These are phyloP conservation scores for Populus hybrid DNA, from an alignment of 441 rosid species.

Conservation along the genomic window DNA sequence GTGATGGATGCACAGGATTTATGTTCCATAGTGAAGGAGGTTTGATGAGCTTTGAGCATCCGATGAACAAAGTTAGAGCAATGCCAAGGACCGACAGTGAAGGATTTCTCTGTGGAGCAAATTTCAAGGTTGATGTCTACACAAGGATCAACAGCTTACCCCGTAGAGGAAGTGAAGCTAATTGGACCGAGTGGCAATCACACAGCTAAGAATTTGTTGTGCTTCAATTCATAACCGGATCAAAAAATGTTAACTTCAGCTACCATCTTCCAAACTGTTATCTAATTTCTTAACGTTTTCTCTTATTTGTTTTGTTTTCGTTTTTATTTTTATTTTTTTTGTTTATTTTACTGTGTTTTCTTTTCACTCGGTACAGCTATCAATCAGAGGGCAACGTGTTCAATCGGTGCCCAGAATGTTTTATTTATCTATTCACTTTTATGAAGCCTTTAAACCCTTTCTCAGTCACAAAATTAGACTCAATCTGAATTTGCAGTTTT, in stretches of 20 bases:
- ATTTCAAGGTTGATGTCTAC: slow-evolving; percentile 68
- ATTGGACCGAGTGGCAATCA: slow-evolving; percentile 69
- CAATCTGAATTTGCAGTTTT: not conserved
- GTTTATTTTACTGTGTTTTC: not conserved
- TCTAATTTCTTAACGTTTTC: not conserved
- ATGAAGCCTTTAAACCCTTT: not conserved
- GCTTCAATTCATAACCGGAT: not conserved
- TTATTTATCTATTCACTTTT: not conserved
- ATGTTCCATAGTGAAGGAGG: slow-evolving; percentile 87
- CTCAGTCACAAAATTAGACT: not conserved
- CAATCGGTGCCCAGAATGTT: not conserved
- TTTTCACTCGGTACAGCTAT: not conserved
- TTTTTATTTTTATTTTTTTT: not conserved
- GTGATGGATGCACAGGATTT: slow-evolving; percentile 48
- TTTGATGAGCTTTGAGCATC: slow-evolving; percentile 93
- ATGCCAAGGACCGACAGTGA: slow-evolving; percentile 86
- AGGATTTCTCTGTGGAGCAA: slow-evolving; percentile 74
- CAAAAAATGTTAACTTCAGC: not conserved
- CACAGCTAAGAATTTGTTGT: slow-evolving; percentile 11
- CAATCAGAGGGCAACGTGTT: not conserved
- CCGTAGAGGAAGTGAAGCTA: slow-evolving; percentile 78
- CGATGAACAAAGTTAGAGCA: slow-evolving; percentile 62
- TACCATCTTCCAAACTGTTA: not conserved
- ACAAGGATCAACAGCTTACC: slow-evolving; percentile 59
- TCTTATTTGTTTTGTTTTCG: not conserved